A percentile compares a stretch with the other conserved stretches of the same genome.
Conservation (phyloP, 2,329 filamentous ascomycete species). For the Phialophora verrucosa region DNA sequence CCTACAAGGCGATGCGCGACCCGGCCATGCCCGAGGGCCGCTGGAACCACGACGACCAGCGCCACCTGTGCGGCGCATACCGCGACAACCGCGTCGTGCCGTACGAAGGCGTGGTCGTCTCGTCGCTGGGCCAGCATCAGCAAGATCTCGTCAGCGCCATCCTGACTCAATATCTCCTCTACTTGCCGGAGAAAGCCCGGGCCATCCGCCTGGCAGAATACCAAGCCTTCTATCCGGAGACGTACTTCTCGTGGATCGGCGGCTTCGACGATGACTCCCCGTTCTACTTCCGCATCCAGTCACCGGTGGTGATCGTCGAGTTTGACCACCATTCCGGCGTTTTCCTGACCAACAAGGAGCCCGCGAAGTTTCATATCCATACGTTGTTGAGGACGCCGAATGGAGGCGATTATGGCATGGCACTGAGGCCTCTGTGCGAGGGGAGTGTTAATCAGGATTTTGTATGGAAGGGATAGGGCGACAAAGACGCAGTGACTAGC, state of each 20-base stretch:
- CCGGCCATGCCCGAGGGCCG: constrained; percentile 67
- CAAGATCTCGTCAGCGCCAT: constrained; percentile 64
- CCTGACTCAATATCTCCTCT: constrained; percentile 69
- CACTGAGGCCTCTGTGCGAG: constrained; percentile 50
- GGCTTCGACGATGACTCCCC: constrained; percentile 67
- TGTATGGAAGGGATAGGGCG: constrained; percentile 42
- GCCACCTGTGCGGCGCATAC: constrained; percentile 77
- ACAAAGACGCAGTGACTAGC: not conserved
- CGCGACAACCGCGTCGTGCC: constrained; percentile 78
- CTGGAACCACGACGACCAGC: constrained; percentile 82
- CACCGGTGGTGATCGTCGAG: constrained; percentile 73
- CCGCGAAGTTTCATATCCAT: constrained; percentile 78
- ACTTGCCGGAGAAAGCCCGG: constrained; percentile 65
- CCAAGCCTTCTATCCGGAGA: constrained; percentile 66
- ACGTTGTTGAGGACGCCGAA: constrained; percentile 75
- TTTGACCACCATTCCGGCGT: constrained; percentile 81
- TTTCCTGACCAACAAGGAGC: constrained; percentile 73
- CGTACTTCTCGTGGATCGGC: constrained; percentile 81
- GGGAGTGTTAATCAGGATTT: constrained; percentile 44
- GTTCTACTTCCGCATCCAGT: constrained; percentile 80
- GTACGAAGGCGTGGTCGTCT: constrained; percentile 69
- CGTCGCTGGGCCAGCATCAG: constrained; percentile 56
- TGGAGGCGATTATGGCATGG: constrained; percentile 74
- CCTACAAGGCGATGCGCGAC: constrained; percentile 67
- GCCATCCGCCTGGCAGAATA: constrained; percentile 62